Conservation (phyloP, 2,329 filamentous ascomycete species). For the Trichoderma oligosporum region DNA sequence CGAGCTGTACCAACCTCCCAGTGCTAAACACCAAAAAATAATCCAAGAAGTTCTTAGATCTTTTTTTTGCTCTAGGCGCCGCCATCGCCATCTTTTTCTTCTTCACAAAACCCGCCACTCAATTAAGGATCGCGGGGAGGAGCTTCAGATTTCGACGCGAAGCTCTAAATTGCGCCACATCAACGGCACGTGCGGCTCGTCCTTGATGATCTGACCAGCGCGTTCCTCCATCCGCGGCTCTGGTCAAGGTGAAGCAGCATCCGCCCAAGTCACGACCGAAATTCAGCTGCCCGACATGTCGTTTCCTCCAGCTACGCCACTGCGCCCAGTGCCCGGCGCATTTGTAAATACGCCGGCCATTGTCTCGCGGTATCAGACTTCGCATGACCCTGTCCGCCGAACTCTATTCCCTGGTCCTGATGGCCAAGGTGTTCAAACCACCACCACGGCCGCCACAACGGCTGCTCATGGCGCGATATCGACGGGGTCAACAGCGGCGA, state of each 20-base stretch:
- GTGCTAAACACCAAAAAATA: slow-evolving; percentile 19
- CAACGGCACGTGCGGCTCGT: slow-evolving; percentile 22
- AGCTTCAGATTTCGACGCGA: slow-evolving; percentile 16
- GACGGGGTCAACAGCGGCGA: slow-evolving; percentile 22
- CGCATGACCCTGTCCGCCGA: slow-evolving; percentile 47
- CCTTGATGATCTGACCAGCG: slow-evolving; percentile 31
- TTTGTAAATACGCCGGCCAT: slow-evolving; percentile 72
- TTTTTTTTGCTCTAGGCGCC: slow-evolving; percentile 10
- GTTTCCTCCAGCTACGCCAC: slow-evolving; percentile 58
- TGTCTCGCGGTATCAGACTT: slow-evolving; percentile 44
- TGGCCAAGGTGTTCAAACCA: slow-evolving; percentile 24
- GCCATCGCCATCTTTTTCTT: slow-evolving; percentile 14
- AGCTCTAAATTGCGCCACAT: slow-evolving; percentile 12
- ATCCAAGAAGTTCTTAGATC: slow-evolving; percentile 1
- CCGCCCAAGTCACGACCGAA: slow-evolving; percentile 21
- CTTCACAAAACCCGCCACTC: slow-evolving; percentile 2
- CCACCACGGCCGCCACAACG: slow-evolving; percentile 20
- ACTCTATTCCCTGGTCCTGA: slow-evolving; percentile 45
- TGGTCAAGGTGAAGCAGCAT: slow-evolving; percentile 27
- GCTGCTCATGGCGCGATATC: background rate
- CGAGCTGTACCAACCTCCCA: slow-evolving; percentile 20
- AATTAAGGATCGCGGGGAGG: slow-evolving; percentile 15
- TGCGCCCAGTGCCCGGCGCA: slow-evolving; percentile 70
- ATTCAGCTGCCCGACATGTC: slow-evolving; percentile 46
- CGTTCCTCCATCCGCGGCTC: slow-evolving; percentile 26